Percentiles rank a stretch among this genome's conserved stretches.
Evolutionary conservation across 805 yeast genomes (phyloP).

Genomic region (Isabelozyma gotoi): DNA sequence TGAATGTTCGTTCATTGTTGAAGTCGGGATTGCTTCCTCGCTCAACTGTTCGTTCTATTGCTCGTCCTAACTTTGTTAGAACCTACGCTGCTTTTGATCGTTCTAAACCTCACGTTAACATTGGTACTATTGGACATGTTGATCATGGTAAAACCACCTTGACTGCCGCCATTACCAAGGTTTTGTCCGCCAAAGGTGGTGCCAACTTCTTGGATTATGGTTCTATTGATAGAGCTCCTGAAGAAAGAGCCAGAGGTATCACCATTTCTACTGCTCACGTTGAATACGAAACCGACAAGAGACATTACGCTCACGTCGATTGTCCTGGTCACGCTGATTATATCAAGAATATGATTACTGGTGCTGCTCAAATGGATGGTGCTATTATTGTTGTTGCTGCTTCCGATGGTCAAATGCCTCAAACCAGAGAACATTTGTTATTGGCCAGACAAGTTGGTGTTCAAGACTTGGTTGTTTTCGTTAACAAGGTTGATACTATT

Average conservation of each 20-base stretch:
- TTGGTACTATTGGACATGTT: slow-evolving; percentile 98
- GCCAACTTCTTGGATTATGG: slow-evolving; percentile 92
- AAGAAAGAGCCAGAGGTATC: slow-evolving; percentile 99
- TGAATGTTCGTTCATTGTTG: slow-evolving; percentile 19
- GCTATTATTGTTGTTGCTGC: slow-evolving; percentile 99
- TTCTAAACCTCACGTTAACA: slow-evolving; percentile 93
- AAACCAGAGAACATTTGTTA: slow-evolving; percentile 97
- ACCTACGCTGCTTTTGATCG: slow-evolving; percentile 80
- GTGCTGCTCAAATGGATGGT: slow-evolving; percentile 99
- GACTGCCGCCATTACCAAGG: slow-evolving; percentile 98
- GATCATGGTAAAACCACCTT: slow-evolving; percentile 98
- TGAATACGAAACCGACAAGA: slow-evolving; percentile 90
- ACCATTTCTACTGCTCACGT: slow-evolving; percentile 98
- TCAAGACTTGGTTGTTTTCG: slow-evolving; percentile 94
- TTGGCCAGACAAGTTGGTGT: slow-evolving; percentile 99
- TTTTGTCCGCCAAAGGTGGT: slow-evolving; percentile 82
- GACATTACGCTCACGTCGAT: slow-evolving; percentile 98
- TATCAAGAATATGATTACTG: slow-evolving; percentile 98
- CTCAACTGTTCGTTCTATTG: slow-evolving; percentile 3
- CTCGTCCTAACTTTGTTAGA: slow-evolving; percentile 33
- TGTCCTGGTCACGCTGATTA: slow-evolving; percentile 99
- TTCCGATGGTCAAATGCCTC: slow-evolving; percentile 99
- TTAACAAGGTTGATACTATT: slow-evolving; percentile 95
- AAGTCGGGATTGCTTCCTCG: slow-evolving; percentile 1
- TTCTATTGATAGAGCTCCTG: slow-evolving; percentile 95